Percentiles rank a stretch among this genome's conserved stretches.
phyloP scores from a whole-genome alignment of 2,329 filamentous ascomycete genomes.

The Grosmannia penicillata region DNA sequence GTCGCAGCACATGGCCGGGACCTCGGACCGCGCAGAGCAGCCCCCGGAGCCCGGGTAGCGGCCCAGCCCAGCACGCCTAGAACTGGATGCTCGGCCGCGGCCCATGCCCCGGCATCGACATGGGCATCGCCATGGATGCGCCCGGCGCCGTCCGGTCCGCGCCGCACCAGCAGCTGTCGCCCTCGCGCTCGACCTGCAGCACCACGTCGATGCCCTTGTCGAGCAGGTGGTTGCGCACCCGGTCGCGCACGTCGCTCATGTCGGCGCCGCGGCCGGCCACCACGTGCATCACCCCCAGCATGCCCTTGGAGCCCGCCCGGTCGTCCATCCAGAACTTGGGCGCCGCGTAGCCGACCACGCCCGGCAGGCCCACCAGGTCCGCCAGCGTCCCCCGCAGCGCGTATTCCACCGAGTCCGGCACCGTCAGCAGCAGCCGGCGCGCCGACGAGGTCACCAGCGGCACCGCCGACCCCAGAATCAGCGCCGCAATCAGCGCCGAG shows the following conservation, averaged over 20 bases:
- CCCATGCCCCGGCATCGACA: constrained; percentile 4
- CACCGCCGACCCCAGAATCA: constrained; percentile 86
- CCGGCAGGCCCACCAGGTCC: constrained; percentile 66
- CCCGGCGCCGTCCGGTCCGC: constrained; percentile 23
- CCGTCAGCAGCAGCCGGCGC: constrained; percentile 65
- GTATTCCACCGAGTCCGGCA: constrained; percentile 79
- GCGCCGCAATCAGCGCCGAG: constrained; percentile 79
- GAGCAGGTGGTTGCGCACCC: constrained; percentile 57
- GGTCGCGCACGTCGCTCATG: constrained; percentile 67
- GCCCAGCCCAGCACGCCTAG: background rate
- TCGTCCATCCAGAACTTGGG: constrained; percentile 92
- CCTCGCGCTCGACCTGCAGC: constrained; percentile 77
- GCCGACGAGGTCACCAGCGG: constrained; percentile 79
- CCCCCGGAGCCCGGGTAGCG: too few relatives aligned
- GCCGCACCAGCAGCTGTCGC: constrained; percentile 53
- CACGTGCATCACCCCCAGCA: constrained; percentile 78
- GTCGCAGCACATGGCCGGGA: too few relatives aligned
- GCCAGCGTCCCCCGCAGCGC: constrained; percentile 72
- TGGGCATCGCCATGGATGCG: constrained; percentile 13
- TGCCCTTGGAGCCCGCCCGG: constrained; percentile 63
- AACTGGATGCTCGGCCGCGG: constrained; percentile 14
- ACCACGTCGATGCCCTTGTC: constrained; percentile 65
- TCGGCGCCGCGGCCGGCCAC: constrained; percentile 58
- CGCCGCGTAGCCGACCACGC: constrained; percentile 72
- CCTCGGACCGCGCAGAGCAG: too few relatives aligned